Percentiles rank a stretch among this genome's conserved stretches.
Conservation (phyloP, 345 rosid species). For the Bretschneidera sinensis region DNA sequence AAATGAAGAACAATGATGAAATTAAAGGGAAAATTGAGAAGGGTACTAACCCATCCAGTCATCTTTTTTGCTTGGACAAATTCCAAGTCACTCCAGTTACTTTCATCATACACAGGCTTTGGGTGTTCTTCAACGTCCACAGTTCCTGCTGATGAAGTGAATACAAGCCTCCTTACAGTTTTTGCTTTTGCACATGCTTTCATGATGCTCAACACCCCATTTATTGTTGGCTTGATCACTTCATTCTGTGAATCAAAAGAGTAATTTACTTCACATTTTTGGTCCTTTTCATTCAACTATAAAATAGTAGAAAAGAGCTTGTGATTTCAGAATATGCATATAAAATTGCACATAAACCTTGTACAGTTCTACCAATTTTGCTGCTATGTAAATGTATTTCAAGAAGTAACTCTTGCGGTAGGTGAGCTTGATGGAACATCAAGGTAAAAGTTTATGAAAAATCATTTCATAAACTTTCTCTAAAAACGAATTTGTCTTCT, state of each 20-base stretch:
- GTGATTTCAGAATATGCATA: too few relatives aligned
- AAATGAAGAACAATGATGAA: background rate
- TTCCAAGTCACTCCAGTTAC: constrained; percentile 32
- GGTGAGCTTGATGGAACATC: too few relatives aligned
- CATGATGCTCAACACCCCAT: constrained; percentile 28
- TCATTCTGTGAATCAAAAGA: constrained; percentile 18
- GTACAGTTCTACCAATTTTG: too few relatives aligned
- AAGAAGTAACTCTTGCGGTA: too few relatives aligned
- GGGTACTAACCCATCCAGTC: constrained; percentile 27
- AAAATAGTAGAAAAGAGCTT: too few relatives aligned
- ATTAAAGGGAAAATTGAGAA: background rate
- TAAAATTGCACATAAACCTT: too few relatives aligned
- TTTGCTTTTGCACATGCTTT: constrained; percentile 24
- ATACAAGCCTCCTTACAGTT: constrained; percentile 20
- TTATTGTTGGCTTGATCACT: constrained; percentile 22
- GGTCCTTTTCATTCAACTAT: too few relatives aligned
- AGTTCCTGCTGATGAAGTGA: constrained; percentile 32
- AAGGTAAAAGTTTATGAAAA: too few relatives aligned
- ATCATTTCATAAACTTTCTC: too few relatives aligned
- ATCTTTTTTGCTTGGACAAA: constrained; percentile 17
- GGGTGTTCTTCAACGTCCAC: constrained; percentile 8
- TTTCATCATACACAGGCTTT: constrained; percentile 21
- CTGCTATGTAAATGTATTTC: too few relatives aligned
- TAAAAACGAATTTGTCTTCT: too few relatives aligned
- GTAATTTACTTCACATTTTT: too few relatives aligned